Evolutionary conservation across 148 eudicot genomes (phyloP).

Genomic region (Dysphania ambrosioides): DNA sequence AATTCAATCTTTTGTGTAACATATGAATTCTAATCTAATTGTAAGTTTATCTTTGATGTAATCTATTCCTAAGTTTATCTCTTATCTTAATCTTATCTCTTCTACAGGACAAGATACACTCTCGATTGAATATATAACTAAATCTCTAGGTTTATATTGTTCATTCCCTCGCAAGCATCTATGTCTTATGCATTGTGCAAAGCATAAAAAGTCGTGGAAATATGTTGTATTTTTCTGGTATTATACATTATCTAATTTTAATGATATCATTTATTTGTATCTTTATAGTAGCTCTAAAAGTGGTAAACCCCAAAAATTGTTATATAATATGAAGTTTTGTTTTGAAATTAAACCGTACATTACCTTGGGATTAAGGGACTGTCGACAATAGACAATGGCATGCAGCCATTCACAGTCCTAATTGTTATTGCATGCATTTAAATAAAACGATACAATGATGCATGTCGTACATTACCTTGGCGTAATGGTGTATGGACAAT

Average conservation of each 20-base stretch:
- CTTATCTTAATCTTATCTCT: no score
- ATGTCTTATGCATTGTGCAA: conserved; percentile 30
- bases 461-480: no score
- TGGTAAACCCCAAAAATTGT: not conserved
- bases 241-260: not conserved
- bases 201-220: conserved; percentile 32
- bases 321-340: not conserved
- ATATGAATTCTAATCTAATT: no score
- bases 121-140: conserved; percentile 6
- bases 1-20: no score
- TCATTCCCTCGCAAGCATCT: conserved; percentile 35
- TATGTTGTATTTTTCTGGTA: conserved; percentile 27
- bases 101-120: conserved; percentile 30
- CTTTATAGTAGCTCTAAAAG: conserved; percentile 6
- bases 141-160: conserved; percentile 36
- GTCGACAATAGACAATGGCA: conserved; percentile 30
- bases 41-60: no score
- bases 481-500: no score
- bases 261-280: conserved; percentile 18
- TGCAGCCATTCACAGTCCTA: conserved; percentile 23
- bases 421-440: conserved; percentile 20
- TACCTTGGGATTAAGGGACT: conserved; percentile 29
- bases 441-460: no score
- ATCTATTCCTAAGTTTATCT: no score
- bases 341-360: conserved; percentile 20